phyloP scores from a whole-genome alignment of 169 alveolate species.

The Miamiensis avidus region DNA sequence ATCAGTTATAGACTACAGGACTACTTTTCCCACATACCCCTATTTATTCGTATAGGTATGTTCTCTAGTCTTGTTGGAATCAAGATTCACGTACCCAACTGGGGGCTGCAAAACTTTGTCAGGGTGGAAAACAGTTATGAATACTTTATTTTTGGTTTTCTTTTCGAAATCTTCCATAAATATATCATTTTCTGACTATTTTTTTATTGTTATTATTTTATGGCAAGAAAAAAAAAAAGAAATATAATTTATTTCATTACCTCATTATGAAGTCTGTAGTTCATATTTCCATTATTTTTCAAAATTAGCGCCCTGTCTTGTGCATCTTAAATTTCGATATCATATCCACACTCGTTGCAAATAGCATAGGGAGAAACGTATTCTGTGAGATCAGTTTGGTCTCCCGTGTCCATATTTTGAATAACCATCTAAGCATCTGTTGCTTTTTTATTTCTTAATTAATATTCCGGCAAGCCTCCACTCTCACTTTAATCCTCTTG shows the following conservation, averaged over 20 bases:
- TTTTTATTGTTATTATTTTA: neutral
- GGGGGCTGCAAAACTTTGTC: neutral
- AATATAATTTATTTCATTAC: too few species aligned
- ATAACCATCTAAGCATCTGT: neutral
- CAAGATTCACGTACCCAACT: neutral
- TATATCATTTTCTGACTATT: neutral
- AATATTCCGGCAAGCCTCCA: neutral
- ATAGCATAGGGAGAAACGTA: slow-evolving; percentile 16
- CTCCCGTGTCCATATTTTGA: neutral
- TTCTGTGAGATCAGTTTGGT: neutral
- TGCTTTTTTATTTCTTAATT: neutral
- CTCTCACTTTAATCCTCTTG: neutral
- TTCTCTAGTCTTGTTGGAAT: neutral
- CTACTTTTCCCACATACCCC: neutral
- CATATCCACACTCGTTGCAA: slow-evolving; percentile 13
- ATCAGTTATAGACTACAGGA: neutral
- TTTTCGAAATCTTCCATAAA: neutral
- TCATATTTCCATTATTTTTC: neutral
- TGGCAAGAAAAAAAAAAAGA: neutral
- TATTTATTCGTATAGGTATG: neutral
- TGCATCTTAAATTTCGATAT: slow-evolving; percentile 12
- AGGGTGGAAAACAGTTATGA: neutral
- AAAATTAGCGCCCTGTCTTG: neutral
- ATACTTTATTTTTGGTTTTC: neutral
- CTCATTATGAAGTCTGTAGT: neutral